phyloP scores from a whole-genome alignment of 345 rosid species.

The Hibiscus tridactylites region DNA sequence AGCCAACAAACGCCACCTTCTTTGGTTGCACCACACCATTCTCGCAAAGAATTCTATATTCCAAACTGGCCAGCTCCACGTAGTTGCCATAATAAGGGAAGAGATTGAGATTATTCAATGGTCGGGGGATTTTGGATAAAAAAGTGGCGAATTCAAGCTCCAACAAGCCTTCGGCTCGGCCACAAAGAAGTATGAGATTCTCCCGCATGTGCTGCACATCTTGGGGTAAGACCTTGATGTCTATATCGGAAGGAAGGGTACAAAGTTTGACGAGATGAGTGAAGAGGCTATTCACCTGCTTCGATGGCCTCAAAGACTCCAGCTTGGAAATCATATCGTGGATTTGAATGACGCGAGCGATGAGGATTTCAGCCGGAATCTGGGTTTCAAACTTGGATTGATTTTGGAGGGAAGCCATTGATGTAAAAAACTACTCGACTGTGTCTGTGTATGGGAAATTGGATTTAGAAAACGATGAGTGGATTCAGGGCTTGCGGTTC shows the following conservation, averaged over 20 bases:
- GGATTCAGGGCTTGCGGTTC: background rate
- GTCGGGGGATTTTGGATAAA: constrained; percentile 17
- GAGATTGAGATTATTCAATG: constrained; percentile 22
- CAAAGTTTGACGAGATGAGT: constrained; percentile 5
- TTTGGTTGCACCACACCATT: constrained; percentile 22
- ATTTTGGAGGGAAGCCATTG: constrained; percentile 22
- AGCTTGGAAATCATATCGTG: constrained; percentile 5
- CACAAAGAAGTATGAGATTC: constrained; percentile 23
- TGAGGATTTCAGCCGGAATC: background rate
- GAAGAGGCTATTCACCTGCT: constrained; percentile 5
- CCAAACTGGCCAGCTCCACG: constrained; percentile 25
- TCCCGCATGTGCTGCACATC: constrained; percentile 18
- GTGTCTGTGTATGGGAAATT: background rate
- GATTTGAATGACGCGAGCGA: background rate
- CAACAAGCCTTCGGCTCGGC: constrained; percentile 29
- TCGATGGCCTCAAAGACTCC: constrained; percentile 1
- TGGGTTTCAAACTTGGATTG: background rate
- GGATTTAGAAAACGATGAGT: background rate
- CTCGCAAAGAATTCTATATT: constrained; percentile 18
- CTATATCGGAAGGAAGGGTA: constrained; percentile 1
- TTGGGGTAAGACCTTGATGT: background rate
- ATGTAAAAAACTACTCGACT: background rate
- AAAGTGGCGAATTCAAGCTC: constrained; percentile 33
- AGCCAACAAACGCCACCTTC: constrained; percentile 34
- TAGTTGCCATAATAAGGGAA: constrained; percentile 35